Conservation (phyloP, 306 rosid species). For the Corylus americana region DNA sequence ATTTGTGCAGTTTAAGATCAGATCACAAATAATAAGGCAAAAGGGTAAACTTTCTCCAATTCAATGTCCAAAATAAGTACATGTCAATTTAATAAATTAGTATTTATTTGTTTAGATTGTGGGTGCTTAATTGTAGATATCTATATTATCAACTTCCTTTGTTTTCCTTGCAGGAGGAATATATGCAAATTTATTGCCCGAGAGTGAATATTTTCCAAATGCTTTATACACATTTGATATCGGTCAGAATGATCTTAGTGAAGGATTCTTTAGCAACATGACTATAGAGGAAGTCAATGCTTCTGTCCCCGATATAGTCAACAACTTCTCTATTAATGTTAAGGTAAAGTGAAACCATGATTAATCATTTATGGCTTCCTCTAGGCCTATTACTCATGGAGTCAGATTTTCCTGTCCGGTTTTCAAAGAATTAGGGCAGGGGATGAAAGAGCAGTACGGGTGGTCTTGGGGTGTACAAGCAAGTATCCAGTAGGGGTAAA, state of each 20-base stretch:
- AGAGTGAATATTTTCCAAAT: constrained; percentile 3
- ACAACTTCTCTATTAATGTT: constrained; percentile 30
- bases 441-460: too few species aligned
- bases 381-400: neutral
- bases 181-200: constrained; percentile 6
- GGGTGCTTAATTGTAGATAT: neutral
- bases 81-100: too few species aligned
- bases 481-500: too few species aligned
- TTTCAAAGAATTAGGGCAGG: too few species aligned
- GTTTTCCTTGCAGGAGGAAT: constrained; percentile 9
- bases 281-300: constrained; percentile 35
- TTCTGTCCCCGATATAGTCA: constrained; percentile 40
- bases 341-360: constrained; percentile 29
- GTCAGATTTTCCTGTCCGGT: too few species aligned
- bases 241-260: constrained; percentile 31
- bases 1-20: constrained; percentile 12
- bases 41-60: neutral
- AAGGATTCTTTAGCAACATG: constrained; percentile 10
- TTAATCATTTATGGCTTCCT: neutral
- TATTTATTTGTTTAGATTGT: too few species aligned
- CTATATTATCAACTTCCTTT: neutral
- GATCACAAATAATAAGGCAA: neutral
- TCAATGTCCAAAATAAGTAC: too few species aligned
- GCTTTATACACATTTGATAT: constrained; percentile 41
- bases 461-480: too few species aligned